Evolutionary conservation across 768 basidiomycete species (phyloP).

Genomic region (Vishniacozyma victoriae): DNA sequence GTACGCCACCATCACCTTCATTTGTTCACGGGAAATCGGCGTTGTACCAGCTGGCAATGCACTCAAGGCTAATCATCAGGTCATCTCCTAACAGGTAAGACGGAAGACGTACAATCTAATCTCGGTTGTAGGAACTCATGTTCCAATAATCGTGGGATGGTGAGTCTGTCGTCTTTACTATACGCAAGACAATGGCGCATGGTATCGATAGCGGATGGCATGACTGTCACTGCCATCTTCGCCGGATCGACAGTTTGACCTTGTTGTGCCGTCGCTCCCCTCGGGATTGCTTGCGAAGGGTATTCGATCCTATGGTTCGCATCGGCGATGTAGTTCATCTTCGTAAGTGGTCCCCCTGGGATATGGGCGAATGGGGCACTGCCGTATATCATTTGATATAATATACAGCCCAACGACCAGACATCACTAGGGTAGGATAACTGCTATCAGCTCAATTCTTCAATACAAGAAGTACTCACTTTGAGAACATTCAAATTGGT

Average conservation of each 20-base stretch:
- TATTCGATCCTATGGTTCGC: slow-evolving; percentile 70
- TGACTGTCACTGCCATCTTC: slow-evolving; percentile 64
- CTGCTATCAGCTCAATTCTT: slow-evolving; percentile 21
- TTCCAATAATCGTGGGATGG: slow-evolving; percentile 78
- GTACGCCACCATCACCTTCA: slow-evolving; percentile 34
- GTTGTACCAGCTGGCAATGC: slow-evolving; percentile 26
- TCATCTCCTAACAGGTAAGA: neutral
- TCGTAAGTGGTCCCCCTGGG: slow-evolving; percentile 58
- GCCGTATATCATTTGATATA: slow-evolving; percentile 98
- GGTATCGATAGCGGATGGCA: slow-evolving; percentile 66
- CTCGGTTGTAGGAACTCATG: slow-evolving; percentile 64
- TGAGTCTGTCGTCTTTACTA: slow-evolving; percentile 72
- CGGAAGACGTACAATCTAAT: slow-evolving; percentile 7
- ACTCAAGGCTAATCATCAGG: slow-evolving; percentile 4
- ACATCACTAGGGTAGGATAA: slow-evolving; percentile 91
- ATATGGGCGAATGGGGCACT: slow-evolving; percentile 85
- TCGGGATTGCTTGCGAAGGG: slow-evolving; percentile 52
- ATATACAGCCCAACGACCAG: slow-evolving; percentile 95
- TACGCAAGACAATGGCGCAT: slow-evolving; percentile 77
- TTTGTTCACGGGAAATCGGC: slow-evolving; percentile 31
- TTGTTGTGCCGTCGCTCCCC: slow-evolving; percentile 44
- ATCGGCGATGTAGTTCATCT: slow-evolving; percentile 92
- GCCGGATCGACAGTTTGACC: slow-evolving; percentile 54
- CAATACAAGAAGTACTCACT: slow-evolving; percentile 47
- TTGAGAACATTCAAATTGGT: slow-evolving; percentile 77